phyloP scores from a whole-genome alignment of 2,329 filamentous ascomycete genomes.

The Diaporthe vexans region DNA sequence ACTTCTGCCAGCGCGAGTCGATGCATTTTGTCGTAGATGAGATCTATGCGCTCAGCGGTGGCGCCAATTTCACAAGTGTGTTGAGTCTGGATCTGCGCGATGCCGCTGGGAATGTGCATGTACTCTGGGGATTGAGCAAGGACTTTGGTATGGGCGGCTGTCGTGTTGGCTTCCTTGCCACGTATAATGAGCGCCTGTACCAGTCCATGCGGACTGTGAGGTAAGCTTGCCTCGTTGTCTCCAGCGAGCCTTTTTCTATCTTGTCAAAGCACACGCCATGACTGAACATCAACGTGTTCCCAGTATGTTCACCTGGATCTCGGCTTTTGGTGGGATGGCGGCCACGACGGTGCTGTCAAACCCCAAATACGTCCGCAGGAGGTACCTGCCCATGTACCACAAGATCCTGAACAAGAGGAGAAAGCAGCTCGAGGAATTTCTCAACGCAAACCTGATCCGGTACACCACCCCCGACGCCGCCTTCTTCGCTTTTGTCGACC shows the following conservation, averaged over 20 bases:
- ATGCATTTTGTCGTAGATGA: slow-evolving; percentile 40
- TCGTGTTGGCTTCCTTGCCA: slow-evolving; percentile 37
- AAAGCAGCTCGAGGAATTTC: slow-evolving; percentile 23
- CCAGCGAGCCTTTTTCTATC: neutral
- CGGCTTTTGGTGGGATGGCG: slow-evolving; percentile 32
- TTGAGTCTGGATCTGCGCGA: slow-evolving; percentile 36
- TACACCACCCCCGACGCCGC: slow-evolving; percentile 32
- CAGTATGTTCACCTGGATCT: slow-evolving; percentile 41
- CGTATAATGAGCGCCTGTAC: slow-evolving; percentile 38
- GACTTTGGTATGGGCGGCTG: slow-evolving; percentile 39
- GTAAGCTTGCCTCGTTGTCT: neutral
- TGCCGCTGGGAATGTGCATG: slow-evolving; percentile 36
- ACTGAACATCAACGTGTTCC: neutral
- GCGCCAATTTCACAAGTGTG: slow-evolving; percentile 32
- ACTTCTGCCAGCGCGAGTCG: slow-evolving; percentile 36
- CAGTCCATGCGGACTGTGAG: slow-evolving; percentile 40
- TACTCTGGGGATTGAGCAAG: slow-evolving; percentile 35
- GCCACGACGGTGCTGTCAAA: slow-evolving; percentile 32
- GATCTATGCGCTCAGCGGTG: slow-evolving; percentile 39
- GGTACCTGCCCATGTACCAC: slow-evolving; percentile 33
- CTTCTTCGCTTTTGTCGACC: slow-evolving; percentile 35
- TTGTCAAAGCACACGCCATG: neutral
- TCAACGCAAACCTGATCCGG: neutral
- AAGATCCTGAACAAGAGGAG: slow-evolving; percentile 30
- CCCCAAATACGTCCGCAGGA: slow-evolving; percentile 27